Percentiles rank a stretch among this genome's conserved stretches.
These are phyloP conservation scores for Periconia digitata DNA, from an alignment of 2,329 filamentous ascomycete genomes.

Conservation along the genomic window DNA sequence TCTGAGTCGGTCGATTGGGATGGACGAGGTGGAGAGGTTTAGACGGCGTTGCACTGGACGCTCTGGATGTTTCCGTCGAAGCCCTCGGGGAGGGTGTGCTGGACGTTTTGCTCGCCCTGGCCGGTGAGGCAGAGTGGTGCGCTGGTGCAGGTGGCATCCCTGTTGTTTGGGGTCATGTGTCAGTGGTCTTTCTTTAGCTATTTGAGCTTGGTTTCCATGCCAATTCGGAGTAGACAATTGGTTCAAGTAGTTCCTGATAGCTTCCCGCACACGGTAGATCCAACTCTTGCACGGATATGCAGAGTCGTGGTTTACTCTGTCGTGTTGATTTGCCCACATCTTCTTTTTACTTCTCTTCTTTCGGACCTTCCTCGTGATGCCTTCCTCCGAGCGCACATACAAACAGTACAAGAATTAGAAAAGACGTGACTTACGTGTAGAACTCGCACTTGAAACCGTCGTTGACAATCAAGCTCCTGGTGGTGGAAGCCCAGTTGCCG, in stretches of 20 bases:
- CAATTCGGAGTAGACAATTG: too few relatives aligned
- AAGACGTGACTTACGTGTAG: constrained; percentile 16
- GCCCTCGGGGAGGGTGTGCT: constrained; percentile 3
- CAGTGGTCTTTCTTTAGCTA: not conserved
- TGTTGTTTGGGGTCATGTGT: not conserved
- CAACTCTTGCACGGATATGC: too few relatives aligned
- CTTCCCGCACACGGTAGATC: too few relatives aligned
- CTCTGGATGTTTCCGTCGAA: constrained; percentile 8
- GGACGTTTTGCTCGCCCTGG: not conserved
- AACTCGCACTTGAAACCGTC: constrained; percentile 20
- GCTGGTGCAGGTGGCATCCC: constrained; percentile 5
- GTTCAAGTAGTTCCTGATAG: too few relatives aligned
- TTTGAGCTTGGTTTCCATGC: too few relatives aligned
- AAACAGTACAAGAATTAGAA: not conserved
- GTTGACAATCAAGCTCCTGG: constrained; percentile 17
- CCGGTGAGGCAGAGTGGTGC: constrained; percentile 5
- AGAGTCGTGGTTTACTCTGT: too few relatives aligned
- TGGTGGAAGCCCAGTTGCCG: constrained; percentile 17
- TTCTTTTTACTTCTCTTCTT: not conserved
- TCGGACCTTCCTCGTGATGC: not conserved
- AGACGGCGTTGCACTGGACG: constrained; percentile 5
- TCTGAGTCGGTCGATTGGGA: too few relatives aligned
- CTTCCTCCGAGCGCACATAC: not conserved
- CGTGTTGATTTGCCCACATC: too few relatives aligned
- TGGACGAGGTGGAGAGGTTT: too few relatives aligned